A percentile compares a stretch with the other conserved stretches of the same genome.
phyloP scores from a whole-genome alignment of 441 rosid species.

The Dalechampia spathulata region DNA sequence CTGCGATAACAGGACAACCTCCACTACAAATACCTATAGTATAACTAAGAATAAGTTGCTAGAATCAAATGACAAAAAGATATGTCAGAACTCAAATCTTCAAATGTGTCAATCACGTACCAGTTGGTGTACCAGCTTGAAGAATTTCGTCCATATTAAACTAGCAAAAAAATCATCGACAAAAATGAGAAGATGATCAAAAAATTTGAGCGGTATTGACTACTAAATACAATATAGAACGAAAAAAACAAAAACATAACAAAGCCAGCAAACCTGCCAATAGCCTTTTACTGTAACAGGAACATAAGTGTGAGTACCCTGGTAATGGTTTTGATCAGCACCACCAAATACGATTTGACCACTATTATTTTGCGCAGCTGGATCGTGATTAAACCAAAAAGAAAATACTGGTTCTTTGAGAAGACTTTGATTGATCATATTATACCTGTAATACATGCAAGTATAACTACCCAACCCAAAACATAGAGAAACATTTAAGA shows the following conservation, averaged over 20 bases:
- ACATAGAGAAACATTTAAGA: neutral
- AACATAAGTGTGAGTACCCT: slow-evolving; percentile 69
- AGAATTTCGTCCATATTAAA: slow-evolving; percentile 82
- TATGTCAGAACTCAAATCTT: neutral
- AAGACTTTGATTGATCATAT: slow-evolving; percentile 73
- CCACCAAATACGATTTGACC: slow-evolving; percentile 85
- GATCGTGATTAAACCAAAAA: slow-evolving; percentile 77
- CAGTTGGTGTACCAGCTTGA: slow-evolving; percentile 52
- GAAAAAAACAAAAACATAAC: slow-evolving; percentile 11
- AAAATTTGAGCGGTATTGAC: neutral
- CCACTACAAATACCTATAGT: slow-evolving; percentile 52
- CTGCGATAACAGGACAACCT: slow-evolving; percentile 71
- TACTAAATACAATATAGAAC: neutral
- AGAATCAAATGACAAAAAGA: slow-evolving; percentile 1
- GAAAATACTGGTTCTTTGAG: slow-evolving; percentile 57
- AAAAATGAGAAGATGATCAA: slow-evolving; percentile 8
- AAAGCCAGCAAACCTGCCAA: slow-evolving; percentile 67
- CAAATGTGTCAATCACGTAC: slow-evolving; percentile 23
- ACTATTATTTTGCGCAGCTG: slow-evolving; percentile 51
- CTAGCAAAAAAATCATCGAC: slow-evolving; percentile 29
- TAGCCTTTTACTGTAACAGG: slow-evolving; percentile 73
- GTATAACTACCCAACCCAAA: neutral
- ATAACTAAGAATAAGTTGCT: slow-evolving; percentile 4
- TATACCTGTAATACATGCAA: slow-evolving; percentile 48
- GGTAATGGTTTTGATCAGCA: slow-evolving; percentile 57